phyloP scores from a whole-genome alignment of 208 protist genomes.

The Trypanosoma cruzi region DNA sequence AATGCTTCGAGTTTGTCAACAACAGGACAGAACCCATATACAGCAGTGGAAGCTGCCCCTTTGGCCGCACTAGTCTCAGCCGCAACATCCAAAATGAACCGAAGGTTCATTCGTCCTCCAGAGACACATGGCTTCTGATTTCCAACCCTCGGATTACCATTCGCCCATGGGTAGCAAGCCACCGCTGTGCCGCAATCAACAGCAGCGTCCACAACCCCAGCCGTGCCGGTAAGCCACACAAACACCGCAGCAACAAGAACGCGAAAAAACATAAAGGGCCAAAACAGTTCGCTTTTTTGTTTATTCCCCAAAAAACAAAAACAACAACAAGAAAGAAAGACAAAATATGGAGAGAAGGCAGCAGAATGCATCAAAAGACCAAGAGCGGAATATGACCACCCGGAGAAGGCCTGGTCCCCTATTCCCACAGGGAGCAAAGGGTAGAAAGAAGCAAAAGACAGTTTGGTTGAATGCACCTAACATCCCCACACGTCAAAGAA shows the following conservation, averaged over 20 bases:
- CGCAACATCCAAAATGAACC: constrained; percentile 68
- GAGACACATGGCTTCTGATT: constrained; percentile 33
- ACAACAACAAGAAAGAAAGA: constrained; percentile 14
- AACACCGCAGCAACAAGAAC: constrained; percentile 1
- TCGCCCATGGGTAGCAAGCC: constrained; percentile 26
- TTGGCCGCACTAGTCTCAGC: constrained; percentile 27
- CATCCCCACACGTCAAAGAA: no score
- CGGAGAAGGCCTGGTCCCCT: no score
- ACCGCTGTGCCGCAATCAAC: constrained; percentile 37
- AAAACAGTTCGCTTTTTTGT: background rate
- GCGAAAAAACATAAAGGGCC: background rate
- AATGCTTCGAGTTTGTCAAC: constrained; percentile 73
- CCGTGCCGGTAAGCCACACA: background rate
- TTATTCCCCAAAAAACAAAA: background rate
- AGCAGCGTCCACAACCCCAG: background rate
- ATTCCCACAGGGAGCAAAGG: constrained; percentile 84
- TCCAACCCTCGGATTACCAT: background rate
- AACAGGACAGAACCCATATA: constrained; percentile 75
- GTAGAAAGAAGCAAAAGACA: constrained; percentile 60
- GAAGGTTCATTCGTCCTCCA: constrained; percentile 58
- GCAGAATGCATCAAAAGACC: constrained; percentile 2
- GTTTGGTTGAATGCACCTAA: no score
- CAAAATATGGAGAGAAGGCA: constrained; percentile 1
- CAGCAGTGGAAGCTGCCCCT: constrained; percentile 15
- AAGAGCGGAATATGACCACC: constrained; percentile 40